Conservation (phyloP, 768 basidiomycete species). For the Trametes cinnabarina region DNA sequence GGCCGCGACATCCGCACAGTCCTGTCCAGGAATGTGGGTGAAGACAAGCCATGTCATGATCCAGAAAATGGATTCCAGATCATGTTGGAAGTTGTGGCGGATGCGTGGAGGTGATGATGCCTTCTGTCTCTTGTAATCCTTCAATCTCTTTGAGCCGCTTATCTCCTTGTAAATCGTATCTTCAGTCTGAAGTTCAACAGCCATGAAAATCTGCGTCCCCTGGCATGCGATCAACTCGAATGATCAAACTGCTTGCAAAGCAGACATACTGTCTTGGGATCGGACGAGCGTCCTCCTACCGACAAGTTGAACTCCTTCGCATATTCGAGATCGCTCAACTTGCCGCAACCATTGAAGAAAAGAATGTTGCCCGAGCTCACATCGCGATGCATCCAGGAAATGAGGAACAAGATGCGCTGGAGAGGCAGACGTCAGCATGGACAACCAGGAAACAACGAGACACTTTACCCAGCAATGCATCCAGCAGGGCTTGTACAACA, state of each 20-base stretch:
- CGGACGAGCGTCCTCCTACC: background rate
- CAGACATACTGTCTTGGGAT: conserved; percentile 4
- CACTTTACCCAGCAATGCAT: background rate
- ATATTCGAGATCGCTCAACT: conserved; percentile 2
- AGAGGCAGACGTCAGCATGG: background rate
- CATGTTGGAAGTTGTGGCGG: conserved; percentile 5
- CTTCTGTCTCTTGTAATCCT: background rate
- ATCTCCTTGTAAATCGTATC: background rate
- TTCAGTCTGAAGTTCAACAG: background rate
- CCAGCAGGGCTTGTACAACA: background rate
- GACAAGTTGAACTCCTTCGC: background rate
- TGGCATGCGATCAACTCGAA: background rate
- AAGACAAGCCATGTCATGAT: background rate
- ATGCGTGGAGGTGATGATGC: background rate
- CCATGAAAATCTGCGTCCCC: background rate
- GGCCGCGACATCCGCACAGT: background rate
- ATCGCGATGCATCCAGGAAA: background rate
- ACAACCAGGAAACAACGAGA: background rate
- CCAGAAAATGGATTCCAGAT: conserved; percentile 6
- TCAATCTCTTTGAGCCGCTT: background rate
- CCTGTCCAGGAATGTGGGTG: conserved; percentile 2
- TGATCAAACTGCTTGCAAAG: background rate
- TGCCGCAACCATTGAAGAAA: background rate
- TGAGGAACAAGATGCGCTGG: conserved; percentile 1
- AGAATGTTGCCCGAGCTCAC: conserved; percentile 5